phyloP scores from a whole-genome alignment of 2,329 filamentous ascomycete species.

The Periconia macrospinosa region DNA sequence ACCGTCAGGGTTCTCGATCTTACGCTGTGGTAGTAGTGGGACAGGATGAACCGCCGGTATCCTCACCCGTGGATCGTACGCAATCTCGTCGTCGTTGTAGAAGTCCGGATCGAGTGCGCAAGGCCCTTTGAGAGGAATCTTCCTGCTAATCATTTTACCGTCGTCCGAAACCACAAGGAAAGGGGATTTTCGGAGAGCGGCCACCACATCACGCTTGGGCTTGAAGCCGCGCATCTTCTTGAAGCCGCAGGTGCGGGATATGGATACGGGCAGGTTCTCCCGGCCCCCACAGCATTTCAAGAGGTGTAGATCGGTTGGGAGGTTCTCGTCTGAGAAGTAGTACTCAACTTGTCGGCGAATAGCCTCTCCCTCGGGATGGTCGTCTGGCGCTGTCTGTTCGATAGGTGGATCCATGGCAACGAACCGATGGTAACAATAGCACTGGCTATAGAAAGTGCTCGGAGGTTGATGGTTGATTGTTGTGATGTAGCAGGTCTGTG shows the following conservation, averaged over 20 bases:
- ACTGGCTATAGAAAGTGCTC: neutral
- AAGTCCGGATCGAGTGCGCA: conserved; percentile 33
- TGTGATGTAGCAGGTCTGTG: neutral
- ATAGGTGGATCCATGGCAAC: neutral
- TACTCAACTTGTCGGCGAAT: conserved; percentile 49
- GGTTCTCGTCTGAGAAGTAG: conserved; percentile 55
- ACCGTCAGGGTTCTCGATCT: conserved; percentile 33
- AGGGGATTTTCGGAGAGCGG: conserved; percentile 46
- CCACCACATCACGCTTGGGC: conserved; percentile 41
- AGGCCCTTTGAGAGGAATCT: conserved; percentile 40
- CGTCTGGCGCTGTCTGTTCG: conserved; percentile 3
- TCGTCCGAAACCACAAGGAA: conserved; percentile 47
- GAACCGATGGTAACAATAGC: neutral
- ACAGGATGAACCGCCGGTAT: conserved; percentile 27
- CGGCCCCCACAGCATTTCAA: conserved; percentile 44
- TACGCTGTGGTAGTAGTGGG: conserved; percentile 28
- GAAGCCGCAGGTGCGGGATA: conserved; percentile 49
- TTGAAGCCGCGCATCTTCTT: conserved; percentile 51
- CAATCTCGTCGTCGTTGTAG: conserved; percentile 29
- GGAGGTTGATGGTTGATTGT: neutral
- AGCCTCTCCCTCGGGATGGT: conserved; percentile 29
- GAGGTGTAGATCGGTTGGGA: conserved; percentile 46
- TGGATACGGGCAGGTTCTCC: conserved; percentile 47
- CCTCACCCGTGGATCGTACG: conserved; percentile 30
- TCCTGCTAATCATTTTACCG: conserved; percentile 48